Percentiles rank a stretch among this genome's conserved stretches.
These are phyloP conservation scores for Ustilago loliicola DNA, from an alignment of 1,284 basidiomycete species.

Conservation along the genomic window DNA sequence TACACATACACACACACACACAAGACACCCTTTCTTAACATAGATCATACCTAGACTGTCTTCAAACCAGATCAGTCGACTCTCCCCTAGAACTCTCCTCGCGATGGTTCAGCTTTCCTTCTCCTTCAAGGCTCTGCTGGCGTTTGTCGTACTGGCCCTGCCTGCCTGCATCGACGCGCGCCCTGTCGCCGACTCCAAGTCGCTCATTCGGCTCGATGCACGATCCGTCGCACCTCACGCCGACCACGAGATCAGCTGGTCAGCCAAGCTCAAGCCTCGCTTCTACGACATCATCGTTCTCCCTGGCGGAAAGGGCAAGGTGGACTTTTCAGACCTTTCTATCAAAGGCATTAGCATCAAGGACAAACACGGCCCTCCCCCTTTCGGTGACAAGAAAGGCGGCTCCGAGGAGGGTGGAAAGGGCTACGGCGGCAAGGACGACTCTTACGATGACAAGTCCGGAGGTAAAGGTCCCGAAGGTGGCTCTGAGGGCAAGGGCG, in stretches of 20 bases:
- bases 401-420: slow-evolving; percentile 5
- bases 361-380: slow-evolving; percentile 17
- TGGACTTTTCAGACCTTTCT: background rate
- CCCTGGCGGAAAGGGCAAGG: slow-evolving; percentile 15
- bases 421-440: slow-evolving; percentile 7
- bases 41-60: slow-evolving; percentile 8
- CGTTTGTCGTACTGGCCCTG: slow-evolving; percentile 22
- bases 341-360: slow-evolving; percentile 25
- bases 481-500: slow-evolving; percentile 8
- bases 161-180: slow-evolving; percentile 25
- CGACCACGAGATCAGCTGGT: background rate
- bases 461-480: slow-evolving; percentile 8
- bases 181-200: slow-evolving; percentile 14
- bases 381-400: slow-evolving; percentile 13
- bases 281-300: slow-evolving; percentile 26
- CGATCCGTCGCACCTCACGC: slow-evolving; percentile 1
- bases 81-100: slow-evolving; percentile 6
- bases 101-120: slow-evolving; percentile 23
- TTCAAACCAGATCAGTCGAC: background rate
- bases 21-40: background rate
- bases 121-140: slow-evolving; percentile 21
- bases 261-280: slow-evolving; percentile 22
- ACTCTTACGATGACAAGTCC: slow-evolving; percentile 8
- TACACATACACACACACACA: background rate
- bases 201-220: slow-evolving; percentile 1